Evolutionary conservation across 2,329 filamentous ascomycete species (phyloP), one percentile per base, ranked within the genome.

Genomic region (Clonostachys byssicola): DNA sequence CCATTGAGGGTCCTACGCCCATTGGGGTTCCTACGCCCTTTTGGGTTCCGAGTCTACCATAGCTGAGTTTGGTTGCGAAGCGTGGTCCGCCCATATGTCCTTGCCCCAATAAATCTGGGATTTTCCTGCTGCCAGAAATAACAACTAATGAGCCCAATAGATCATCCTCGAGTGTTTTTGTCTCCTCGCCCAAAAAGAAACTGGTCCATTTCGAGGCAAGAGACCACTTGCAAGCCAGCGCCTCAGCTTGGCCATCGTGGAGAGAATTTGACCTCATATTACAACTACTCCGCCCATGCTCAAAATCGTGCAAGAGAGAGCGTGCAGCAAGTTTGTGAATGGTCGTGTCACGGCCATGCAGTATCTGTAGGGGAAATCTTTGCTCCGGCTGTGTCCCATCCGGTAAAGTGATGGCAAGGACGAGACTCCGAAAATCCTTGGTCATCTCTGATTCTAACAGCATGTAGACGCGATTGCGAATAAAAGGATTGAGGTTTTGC

Each of bases 121-220:
- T 30, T 30, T 30, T 30, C 23, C 4, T 30, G 36, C 17, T 12
- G 12, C 14, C 1, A n/a, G 36, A 39, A n/a, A 39, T 39, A 14
- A 12, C 7, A 4, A 18, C 3, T 2, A 39, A 8, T n/a, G 36
- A 18, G 7, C 10, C 2, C 3, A 6, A 8, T 14, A 12, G 36
- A 10, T 12, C 12, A 10, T 12, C 12, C 14, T n/a, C 36, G 8
- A 39, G 23, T 10, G 23, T 3, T 2, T 30, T 30, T 30, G 7
- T 14, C 10, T 42, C 13, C 8, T 50, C 48, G 42, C 44, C 39
- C 12, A 43, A 18, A 33, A 42, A 50, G 30, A 50, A 36, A 18
- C 48, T 50, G 16, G 45, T 50, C 45, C 45, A 50, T 20, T 42
- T 46, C 5, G 48, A 50, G 6, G 45, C 48, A 6, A 50, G 45